Evolutionary conservation across 169 alveolate genomes (phyloP), one percentile per base, ranked within the genome.

Genomic region (Plasmodium fragile): DNA sequence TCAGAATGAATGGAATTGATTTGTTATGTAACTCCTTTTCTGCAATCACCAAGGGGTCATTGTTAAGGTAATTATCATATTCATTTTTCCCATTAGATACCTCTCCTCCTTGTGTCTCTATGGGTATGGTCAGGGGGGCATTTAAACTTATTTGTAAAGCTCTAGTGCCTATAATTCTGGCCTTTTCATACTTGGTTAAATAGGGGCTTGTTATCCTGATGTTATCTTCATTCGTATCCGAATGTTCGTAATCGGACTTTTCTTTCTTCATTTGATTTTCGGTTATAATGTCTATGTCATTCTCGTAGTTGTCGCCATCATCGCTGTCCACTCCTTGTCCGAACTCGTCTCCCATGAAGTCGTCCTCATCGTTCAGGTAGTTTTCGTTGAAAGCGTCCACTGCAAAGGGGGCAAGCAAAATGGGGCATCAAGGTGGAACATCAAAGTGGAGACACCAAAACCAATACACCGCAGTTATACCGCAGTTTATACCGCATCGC

Each of bases 121-220:
- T 94, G 13, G 98, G 98, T 3, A 97, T 97, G 81, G 99, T 97
- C 55, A 99, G 97, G 4, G 99, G 99, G 32, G 99, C 99, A 96
- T 99, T 98, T 97, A 98, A 97, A 91, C 99, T 98, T 77, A 99
- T 99, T 94, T 99, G 99, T 75, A 99, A 96, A 16, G 99, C 99
- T 81, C 99, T 96, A 0, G 99, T 99, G 11, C 99, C 99, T 55
- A 99, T 97, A 70, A 99, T 97, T 94, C 99, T 98, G 18, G 99
- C 99, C 96, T 98, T 98, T 97, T 99, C 99, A 96, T 98, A 99
- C 96, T 99, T 99, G 32, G 99, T 99, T 97, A 99, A 95, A 96
- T 97, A 98, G 13, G 99, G 99, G 10, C 99, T 97, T 8, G 99
- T 98, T 43, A 97, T 97, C 82, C 95, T 59, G 30, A 92, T 79